phyloP scores from a whole-genome alignment of 2,329 filamentous ascomycete genomes.

The Colletotrichum sp. region DNA sequence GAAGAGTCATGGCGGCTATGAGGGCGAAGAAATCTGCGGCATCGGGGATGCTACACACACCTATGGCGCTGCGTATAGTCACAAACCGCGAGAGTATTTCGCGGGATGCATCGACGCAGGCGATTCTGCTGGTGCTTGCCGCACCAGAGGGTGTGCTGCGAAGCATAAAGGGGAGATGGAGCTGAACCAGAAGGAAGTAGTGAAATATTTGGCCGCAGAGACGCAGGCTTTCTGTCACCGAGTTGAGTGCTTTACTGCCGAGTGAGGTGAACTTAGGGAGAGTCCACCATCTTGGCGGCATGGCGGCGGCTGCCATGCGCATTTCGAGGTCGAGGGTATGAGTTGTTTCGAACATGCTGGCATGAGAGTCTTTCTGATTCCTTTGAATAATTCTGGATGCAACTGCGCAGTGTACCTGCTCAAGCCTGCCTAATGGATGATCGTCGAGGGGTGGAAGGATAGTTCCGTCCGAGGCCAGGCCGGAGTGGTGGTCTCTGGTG shows the following conservation, averaged over 20 bases:
- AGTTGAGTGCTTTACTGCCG: slow-evolving; percentile 1
- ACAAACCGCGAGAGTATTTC: slow-evolving; percentile 41
- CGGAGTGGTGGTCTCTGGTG: slow-evolving; percentile 14
- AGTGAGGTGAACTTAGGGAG: slow-evolving; percentile 27
- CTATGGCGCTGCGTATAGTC: slow-evolving; percentile 32
- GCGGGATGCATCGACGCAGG: slow-evolving; percentile 41
- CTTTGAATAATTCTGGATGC: slow-evolving; percentile 41
- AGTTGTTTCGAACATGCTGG: slow-evolving; percentile 26
- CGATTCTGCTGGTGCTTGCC: slow-evolving; percentile 31
- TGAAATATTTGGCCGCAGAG: slow-evolving; percentile 38
- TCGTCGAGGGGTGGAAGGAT: slow-evolving; percentile 7
- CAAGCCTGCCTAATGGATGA: slow-evolving; percentile 32
- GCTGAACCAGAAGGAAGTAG: slow-evolving; percentile 39
- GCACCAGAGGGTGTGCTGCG: slow-evolving; percentile 28
- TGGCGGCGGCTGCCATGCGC: slow-evolving; percentile 29
- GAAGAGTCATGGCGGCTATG: slow-evolving; percentile 40
- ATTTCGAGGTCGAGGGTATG: slow-evolving; percentile 38
- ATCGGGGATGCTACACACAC: slow-evolving; percentile 25
- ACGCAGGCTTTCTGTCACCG: slow-evolving; percentile 32
- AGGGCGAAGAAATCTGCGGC: slow-evolving; percentile 41
- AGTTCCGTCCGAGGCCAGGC: background rate
- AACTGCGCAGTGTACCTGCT: slow-evolving; percentile 34
- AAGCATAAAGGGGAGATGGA: slow-evolving; percentile 45
- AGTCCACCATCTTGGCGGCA: slow-evolving; percentile 40
- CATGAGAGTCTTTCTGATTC: slow-evolving; percentile 30